Base-by-base conservation (phyloP, 2,329 filamentous ascomycete species). In the Capronia coronata region DNA sequence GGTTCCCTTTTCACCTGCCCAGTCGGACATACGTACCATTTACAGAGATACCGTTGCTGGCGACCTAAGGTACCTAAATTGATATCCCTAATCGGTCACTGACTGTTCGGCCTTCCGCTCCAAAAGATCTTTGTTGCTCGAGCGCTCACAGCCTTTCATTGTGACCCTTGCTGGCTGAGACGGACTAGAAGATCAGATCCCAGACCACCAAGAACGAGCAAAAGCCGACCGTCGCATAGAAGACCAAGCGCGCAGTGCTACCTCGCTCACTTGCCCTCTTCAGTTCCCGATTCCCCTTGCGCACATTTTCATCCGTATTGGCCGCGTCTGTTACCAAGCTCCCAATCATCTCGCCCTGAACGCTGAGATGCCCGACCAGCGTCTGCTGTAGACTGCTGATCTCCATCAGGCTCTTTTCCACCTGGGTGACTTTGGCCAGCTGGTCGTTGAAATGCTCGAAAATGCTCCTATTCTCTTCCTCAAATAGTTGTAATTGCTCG, bases 401-500 rank as follows among this genome's bases (percentile, higher is more conserved):
- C 66, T 98, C 93, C 2, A 94, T 68, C 4, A 98, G 77, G 1
- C 89, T 95, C 65, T 86, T 87, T 67, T 98, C 89, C 0, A 89
- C 89, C 21, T 78, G 94, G 87, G 85, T 86, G 59, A 97, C 88
- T 76, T 97, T 93, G 67, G 90, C 85, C 65, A 97, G 73, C n/a
- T 87, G 89, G 69, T 86, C 88, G 68, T 96, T 88, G 67, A 94
- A 95, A 68, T 95, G 87, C 67, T 86, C 86, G 60, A 97, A 76
- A 83, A 98, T 89, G 56, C 87, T 83, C 67, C 89, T 83, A 64
- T 97, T 96, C 64, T 94, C 90, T 68, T 88, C 80, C 60, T 91
- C 90, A 70, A 98, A 97, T 64, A 95, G 79, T 66, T 96, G 91
- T 45, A 93, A 73, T 68, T 97, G 91, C 64, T 96, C 89, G 18